Evolutionary conservation across 2,329 filamentous ascomycete species (phyloP), one percentile per base, ranked within the genome.

Genomic region (Tolypocladium tropicale): DNA sequence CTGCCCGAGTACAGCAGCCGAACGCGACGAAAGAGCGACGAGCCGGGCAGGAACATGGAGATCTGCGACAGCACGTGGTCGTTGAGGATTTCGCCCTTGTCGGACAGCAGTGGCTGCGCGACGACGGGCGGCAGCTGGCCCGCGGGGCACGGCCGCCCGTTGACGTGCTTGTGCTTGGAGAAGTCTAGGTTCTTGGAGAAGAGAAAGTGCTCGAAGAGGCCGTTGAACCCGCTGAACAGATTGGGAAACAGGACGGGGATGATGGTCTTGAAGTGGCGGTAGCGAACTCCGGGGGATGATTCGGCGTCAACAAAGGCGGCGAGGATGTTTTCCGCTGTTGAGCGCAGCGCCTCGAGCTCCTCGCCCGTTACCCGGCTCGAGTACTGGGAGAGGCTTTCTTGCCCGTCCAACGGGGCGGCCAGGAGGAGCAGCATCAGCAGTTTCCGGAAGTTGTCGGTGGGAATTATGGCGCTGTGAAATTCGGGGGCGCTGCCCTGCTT

Each of bases 191-290:
- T 85, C 63, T 85, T 86, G 30, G 85, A 86, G 63, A 90, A 91
- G 30, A 90, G 76, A 61, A 91, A 90, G 65, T 86, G 84, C 61
- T 89, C 86, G 66, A 90, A 90, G 1, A 91, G 72, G 1, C 83
- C 78, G 59, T 81, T 83, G 59, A 90, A 79, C 0, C 85, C 84
- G 54, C 79, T 74, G 65, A 91, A 89, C 1, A 91, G 70, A 62
- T 82, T 83, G 1, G 86, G 86, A 54, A 86, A 77, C 50, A 80
- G 80, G 34, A 76, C 72, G 11, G 82, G 79, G 55, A 88, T 73
- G 34, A 86, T 76, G 6, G 73, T 71, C 65, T 80, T 78, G 71
- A 88, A 89, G 41, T 80, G 80, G 51, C 73, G 71, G 62, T 82
- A 86, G 58, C 76, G 82, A 62, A 89, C 79, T 5, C 83, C 82